phyloP scores from a whole-genome alignment of 805 yeast genomes.

The Spathaspora sp. region DNA sequence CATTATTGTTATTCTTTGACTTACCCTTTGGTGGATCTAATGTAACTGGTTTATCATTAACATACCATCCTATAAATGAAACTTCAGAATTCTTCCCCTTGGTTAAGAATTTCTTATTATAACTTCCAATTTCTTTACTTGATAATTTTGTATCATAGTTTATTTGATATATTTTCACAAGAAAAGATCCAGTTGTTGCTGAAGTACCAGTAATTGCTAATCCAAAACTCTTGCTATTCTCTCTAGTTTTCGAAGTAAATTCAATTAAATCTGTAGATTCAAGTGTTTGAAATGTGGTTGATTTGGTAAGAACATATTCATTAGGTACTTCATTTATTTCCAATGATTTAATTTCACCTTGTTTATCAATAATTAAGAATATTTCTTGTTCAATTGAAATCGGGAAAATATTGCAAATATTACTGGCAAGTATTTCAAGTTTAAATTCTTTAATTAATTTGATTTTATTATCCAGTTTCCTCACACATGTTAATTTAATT shows the following conservation, averaged over 20 bases:
- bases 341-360: neutral
- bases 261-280: constrained; percentile 11
- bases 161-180: constrained; percentile 14
- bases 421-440: neutral
- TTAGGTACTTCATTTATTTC: neutral
- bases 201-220: constrained; percentile 11
- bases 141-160: constrained; percentile 5
- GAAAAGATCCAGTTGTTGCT: constrained; percentile 1
- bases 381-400: constrained; percentile 2
- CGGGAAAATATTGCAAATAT: constrained; percentile 10
- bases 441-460: neutral
- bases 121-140: constrained; percentile 15
- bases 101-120: constrained; percentile 8
- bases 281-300: constrained; percentile 1
- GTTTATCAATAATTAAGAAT: constrained; percentile 4
- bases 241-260: constrained; percentile 9
- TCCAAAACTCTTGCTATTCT: constrained; percentile 11
- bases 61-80: constrained; percentile 6
- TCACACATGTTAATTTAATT: neutral
- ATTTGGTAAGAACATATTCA: neutral
- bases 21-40: neutral
- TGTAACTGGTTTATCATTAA: neutral
- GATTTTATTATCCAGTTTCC: neutral
- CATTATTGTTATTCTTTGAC: neutral
- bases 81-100: constrained; percentile 2